phyloP scores from a whole-genome alignment of 441 rosid genomes.

The Erodium texanum region DNA sequence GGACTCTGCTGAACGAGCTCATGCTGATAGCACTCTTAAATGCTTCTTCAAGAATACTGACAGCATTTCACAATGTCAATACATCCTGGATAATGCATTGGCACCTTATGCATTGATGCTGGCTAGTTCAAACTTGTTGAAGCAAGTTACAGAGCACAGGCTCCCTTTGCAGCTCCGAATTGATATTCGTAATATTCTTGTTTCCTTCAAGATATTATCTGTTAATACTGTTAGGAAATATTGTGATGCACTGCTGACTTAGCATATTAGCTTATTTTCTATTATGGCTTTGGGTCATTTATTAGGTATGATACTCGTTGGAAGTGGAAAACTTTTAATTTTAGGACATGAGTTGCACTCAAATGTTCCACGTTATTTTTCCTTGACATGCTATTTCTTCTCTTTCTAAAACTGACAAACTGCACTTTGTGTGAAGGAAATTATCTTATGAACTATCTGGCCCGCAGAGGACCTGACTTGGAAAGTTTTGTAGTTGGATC shows the following conservation, averaged over 20 bases:
- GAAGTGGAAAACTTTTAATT: constrained; percentile 1
- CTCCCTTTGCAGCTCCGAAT: constrained; percentile 84
- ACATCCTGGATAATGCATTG: constrained; percentile 90
- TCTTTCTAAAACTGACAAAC: constrained; percentile 1
- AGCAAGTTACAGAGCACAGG: constrained; percentile 94
- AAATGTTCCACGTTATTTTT: background rate
- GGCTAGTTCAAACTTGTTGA: constrained; percentile 91
- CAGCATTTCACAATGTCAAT: constrained; percentile 91
- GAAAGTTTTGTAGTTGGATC: constrained; percentile 78
- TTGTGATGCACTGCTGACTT: background rate
- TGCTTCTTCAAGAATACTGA: constrained; percentile 81
- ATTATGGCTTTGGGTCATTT: constrained; percentile 1
- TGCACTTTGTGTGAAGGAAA: constrained; percentile 39
- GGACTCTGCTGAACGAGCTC: constrained; percentile 21
- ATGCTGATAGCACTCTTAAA: constrained; percentile 83
- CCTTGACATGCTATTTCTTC: background rate
- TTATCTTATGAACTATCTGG: constrained; percentile 77
- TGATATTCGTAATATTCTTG: constrained; percentile 62
- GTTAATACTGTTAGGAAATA: constrained; percentile 12
- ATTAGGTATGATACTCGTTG: background rate
- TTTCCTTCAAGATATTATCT: constrained; percentile 13
- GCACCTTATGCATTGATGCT: constrained; percentile 98
- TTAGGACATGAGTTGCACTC: background rate
- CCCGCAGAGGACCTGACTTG: constrained; percentile 81
- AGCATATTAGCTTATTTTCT: background rate